Evolutionary conservation across 2,329 filamentous ascomycete genomes (phyloP).

Genomic region (Ophiosphaerella narmari): DNA sequence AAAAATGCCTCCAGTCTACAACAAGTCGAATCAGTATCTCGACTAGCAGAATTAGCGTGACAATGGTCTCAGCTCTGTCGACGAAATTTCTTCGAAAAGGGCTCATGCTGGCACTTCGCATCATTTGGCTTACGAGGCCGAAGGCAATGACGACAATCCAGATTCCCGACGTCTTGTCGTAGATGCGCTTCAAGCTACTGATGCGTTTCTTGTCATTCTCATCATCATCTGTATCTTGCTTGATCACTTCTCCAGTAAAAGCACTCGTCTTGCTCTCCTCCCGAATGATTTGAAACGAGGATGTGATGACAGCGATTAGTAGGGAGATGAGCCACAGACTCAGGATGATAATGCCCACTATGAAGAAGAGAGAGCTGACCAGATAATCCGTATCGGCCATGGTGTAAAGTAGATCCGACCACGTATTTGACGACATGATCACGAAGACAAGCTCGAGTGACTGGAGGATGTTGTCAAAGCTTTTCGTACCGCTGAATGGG

Average conservation of each 20-base stretch:
- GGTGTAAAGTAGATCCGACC: slow-evolving; percentile 91
- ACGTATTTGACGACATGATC: slow-evolving; percentile 98
- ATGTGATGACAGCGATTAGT: slow-evolving; percentile 94
- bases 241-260: slow-evolving; percentile 74
- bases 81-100: slow-evolving; percentile 66
- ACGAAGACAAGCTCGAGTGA: slow-evolving; percentile 95
- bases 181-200: slow-evolving; percentile 68
- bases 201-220: slow-evolving; percentile 48
- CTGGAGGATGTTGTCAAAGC: slow-evolving; percentile 92
- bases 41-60: slow-evolving; percentile 76
- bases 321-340: slow-evolving; percentile 97
- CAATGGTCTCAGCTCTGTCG: slow-evolving; percentile 69
- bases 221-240: slow-evolving; percentile 43
- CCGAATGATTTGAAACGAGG: slow-evolving; percentile 95
- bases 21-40: slow-evolving; percentile 82
- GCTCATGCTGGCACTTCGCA: slow-evolving; percentile 78
- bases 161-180: slow-evolving; percentile 72
- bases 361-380: slow-evolving; percentile 77
- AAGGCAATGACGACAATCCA: slow-evolving; percentile 84
- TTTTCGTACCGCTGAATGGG: slow-evolving; percentile 83
- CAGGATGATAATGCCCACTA: slow-evolving; percentile 79
- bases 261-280: slow-evolving; percentile 95
- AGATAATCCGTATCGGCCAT: slow-evolving; percentile 92
- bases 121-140: slow-evolving; percentile 77
- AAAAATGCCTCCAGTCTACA: slow-evolving; percentile 81